phyloP scores from a whole-genome alignment of 768 basidiomycete species.

The Pisolithus sp. region DNA sequence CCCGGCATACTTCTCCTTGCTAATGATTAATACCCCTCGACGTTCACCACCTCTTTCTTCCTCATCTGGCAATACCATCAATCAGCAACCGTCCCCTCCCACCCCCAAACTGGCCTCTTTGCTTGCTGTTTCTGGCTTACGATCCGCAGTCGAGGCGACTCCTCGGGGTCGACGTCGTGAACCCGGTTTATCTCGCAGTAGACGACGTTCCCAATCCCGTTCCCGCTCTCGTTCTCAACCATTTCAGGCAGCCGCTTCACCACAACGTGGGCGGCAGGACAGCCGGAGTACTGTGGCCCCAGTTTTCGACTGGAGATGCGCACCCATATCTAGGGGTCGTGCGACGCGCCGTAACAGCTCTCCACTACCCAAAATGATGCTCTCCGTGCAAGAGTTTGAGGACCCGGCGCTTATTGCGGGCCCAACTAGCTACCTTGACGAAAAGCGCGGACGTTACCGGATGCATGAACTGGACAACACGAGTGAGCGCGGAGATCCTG shows the following conservation, averaged over 20 bases:
- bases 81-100: constrained; percentile 48
- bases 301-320: constrained; percentile 43
- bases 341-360: constrained; percentile 52
- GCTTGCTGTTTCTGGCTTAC: constrained; percentile 28
- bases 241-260: constrained; percentile 13
- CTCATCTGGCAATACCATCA: constrained; percentile 41
- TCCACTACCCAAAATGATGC: constrained; percentile 44
- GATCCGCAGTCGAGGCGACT: constrained; percentile 35
- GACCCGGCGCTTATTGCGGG: constrained; percentile 23
- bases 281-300: constrained; percentile 35
- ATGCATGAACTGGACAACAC: constrained; percentile 47
- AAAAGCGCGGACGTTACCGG: constrained; percentile 48
- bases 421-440: constrained; percentile 15
- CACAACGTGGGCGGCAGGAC: constrained; percentile 16
- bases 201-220: constrained; percentile 29
- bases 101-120: constrained; percentile 46
- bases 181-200: constrained; percentile 27
- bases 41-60: constrained; percentile 34
- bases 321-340: constrained; percentile 37
- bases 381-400: constrained; percentile 30
- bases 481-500: constrained; percentile 46
- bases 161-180: constrained; percentile 50
- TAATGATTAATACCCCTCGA: constrained; percentile 45
- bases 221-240: constrained; percentile 39
- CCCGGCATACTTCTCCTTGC: constrained; percentile 69